A percentile compares a stretch with the other conserved stretches of the same genome.
These are phyloP conservation scores for Zymoseptoria crescenta DNA, from an alignment of 2,329 filamentous ascomycete species.

Conservation along the genomic window DNA sequence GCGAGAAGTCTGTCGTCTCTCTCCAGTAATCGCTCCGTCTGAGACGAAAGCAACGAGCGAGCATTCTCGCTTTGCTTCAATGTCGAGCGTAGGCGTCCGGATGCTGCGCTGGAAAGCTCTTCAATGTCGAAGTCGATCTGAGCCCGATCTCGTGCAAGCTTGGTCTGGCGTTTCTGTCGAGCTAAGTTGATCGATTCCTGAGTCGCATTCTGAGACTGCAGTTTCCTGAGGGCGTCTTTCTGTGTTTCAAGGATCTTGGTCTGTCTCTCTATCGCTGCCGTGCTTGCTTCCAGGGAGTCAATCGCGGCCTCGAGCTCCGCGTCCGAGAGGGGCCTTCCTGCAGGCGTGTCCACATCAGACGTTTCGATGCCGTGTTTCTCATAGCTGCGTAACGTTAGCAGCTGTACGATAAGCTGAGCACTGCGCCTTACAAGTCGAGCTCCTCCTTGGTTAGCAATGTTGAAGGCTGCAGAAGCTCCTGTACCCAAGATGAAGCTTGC, in stretches of 20 bases:
- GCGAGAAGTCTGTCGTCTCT: conserved; percentile 57
- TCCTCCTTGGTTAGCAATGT: conserved; percentile 45
- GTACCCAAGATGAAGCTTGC: conserved; percentile 38
- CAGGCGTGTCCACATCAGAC: background rate
- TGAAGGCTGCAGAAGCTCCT: conserved; percentile 39
- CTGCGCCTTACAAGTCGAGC: conserved; percentile 35
- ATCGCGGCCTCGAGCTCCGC: conserved; percentile 55
- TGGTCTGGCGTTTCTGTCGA: conserved; percentile 13
- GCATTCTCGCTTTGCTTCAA: conserved; percentile 45
- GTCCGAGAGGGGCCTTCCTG: conserved; percentile 46
- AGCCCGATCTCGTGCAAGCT: conserved; percentile 33
- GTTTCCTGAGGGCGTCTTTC: conserved; percentile 51
- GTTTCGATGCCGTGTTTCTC: conserved; percentile 25
- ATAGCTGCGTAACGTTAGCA: conserved; percentile 6
- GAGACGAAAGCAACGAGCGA: conserved; percentile 41
- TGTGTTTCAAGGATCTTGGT: conserved; percentile 55
- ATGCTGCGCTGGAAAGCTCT: conserved; percentile 24
- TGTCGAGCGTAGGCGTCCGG: conserved; percentile 30
- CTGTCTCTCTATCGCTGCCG: conserved; percentile 56
- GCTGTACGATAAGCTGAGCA: conserved; percentile 1
- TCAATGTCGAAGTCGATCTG: conserved; percentile 34
- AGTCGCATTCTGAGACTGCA: conserved; percentile 37
- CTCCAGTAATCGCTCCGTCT: conserved; percentile 41
- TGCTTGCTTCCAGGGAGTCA: conserved; percentile 56
- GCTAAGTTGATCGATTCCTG: background rate